Evolutionary conservation across 1,139 yeast species (phyloP).

Genomic region (Eremothecium coryli): DNA sequence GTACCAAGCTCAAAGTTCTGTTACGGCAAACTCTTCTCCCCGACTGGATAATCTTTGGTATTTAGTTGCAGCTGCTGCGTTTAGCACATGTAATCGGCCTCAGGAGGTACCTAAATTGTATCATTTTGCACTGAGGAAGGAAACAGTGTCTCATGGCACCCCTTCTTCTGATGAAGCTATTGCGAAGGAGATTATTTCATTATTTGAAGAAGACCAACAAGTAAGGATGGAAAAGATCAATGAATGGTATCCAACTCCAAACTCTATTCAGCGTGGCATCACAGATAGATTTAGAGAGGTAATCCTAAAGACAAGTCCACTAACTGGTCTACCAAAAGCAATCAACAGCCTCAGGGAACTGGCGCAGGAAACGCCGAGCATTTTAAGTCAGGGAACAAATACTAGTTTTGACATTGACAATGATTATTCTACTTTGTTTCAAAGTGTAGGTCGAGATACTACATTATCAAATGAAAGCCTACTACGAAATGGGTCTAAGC

Average conservation of each 20-base stretch:
- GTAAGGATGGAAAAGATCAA: conserved; percentile 11
- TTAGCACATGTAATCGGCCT: conserved; percentile 75
- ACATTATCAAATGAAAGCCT: conserved; percentile 19
- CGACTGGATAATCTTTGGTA: conserved; percentile 58
- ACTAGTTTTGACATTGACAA: conserved; percentile 29
- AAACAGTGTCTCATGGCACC: conserved; percentile 31
- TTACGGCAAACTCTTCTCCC: conserved; percentile 24
- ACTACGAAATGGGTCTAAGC: conserved; percentile 45
- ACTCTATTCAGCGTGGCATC: conserved; percentile 25
- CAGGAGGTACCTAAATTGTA: conserved; percentile 68
- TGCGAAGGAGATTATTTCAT: conserved; percentile 17
- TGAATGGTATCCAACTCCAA: conserved; percentile 19
- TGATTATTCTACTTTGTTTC: conserved; percentile 2
- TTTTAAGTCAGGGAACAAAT: no score
- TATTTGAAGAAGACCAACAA: conserved; percentile 11
- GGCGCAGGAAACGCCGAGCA: conserved; percentile 63
- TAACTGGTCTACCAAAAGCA: conserved; percentile 76
- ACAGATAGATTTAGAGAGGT: conserved; percentile 67
- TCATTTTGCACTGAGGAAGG: conserved; percentile 60
- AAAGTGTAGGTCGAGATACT: conserved; percentile 5
- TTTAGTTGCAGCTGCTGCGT: conserved; percentile 67
- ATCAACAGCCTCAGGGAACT: conserved; percentile 68
- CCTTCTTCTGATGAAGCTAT: conserved; percentile 20
- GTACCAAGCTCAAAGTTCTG: not conserved
- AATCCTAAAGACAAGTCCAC: conserved; percentile 63